Conservation (phyloP, 1,139 yeast species). For the Nakaseomyces kungkrabaensis region DNA sequence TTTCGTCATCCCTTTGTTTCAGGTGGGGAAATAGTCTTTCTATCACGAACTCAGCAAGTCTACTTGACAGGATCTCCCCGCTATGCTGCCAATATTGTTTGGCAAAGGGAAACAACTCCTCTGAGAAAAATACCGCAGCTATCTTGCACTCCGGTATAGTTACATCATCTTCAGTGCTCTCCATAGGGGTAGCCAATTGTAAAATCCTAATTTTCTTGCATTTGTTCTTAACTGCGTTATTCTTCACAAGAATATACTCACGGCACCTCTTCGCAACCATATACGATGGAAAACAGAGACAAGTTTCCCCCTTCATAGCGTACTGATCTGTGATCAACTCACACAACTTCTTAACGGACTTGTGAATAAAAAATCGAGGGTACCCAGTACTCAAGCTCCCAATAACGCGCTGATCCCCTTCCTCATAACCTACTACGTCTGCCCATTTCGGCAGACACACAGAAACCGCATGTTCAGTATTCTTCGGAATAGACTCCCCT, state of each 20-base stretch:
- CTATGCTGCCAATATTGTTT: constrained; percentile 94
- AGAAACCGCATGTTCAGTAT: constrained; percentile 87
- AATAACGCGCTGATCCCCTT: constrained; percentile 77
- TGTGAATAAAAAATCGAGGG: constrained; percentile 79
- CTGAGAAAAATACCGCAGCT: constrained; percentile 61
- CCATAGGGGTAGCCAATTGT: constrained; percentile 68
- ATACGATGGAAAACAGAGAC: constrained; percentile 70
- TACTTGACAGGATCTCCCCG: constrained; percentile 91
- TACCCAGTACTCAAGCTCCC: constrained; percentile 76
- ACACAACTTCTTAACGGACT: constrained; percentile 53
- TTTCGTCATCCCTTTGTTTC: constrained; percentile 20
- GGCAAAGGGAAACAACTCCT: constrained; percentile 46
- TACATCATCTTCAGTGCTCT: constrained; percentile 50
- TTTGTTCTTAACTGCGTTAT: constrained; percentile 27
- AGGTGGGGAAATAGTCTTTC: constrained; percentile 41
- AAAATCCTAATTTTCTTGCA: constrained; percentile 48
- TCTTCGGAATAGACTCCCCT: constrained; percentile 80
- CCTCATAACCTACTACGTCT: constrained; percentile 80
- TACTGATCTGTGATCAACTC: constrained; percentile 42
- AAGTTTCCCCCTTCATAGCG: constrained; percentile 57
- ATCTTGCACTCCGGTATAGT: constrained; percentile 55
- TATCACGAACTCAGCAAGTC: constrained; percentile 71
- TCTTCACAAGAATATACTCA: constrained; percentile 53
- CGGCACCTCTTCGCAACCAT: constrained; percentile 78
- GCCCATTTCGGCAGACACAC: constrained; percentile 94